Conservation (phyloP, 2,329 filamentous ascomycete genomes). For the Emydomyces testavorans region DNA sequence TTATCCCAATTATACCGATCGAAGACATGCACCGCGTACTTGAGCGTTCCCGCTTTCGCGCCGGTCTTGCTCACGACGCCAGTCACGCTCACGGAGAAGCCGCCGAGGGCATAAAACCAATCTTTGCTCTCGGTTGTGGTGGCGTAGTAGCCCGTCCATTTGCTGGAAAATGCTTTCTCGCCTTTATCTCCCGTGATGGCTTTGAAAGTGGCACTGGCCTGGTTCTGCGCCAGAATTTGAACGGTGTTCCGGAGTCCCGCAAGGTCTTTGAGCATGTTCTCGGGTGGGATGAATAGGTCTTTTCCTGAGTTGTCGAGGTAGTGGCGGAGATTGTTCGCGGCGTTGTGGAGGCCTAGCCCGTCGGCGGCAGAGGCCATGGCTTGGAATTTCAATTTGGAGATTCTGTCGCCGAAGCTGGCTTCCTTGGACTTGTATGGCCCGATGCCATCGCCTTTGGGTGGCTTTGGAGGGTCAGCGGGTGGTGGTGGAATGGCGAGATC, state of each 20-base stretch:
- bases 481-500: not conserved
- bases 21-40: not conserved
- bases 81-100: not conserved
- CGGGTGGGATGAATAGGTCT: not conserved
- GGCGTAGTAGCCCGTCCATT: not conserved
- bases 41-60: not conserved
- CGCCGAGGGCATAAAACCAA: not conserved
- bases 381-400: not conserved
- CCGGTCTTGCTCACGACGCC: not conserved
- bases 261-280: not conserved
- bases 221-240: not conserved
- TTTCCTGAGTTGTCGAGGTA: constrained; percentile 1
- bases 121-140: not conserved
- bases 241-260: not conserved
- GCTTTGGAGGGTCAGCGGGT: not conserved
- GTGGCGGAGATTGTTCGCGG: not conserved
- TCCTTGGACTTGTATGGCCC: not conserved
- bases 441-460: not conserved
- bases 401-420: not conserved
- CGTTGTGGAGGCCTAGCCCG: not conserved
- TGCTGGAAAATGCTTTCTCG: not conserved
- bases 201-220: not conserved
- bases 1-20: constrained; percentile 2
- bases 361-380: not conserved
- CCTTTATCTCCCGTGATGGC: not conserved